Conservation (phyloP, 179 eudicot species). For the Dionaea muscipula region DNA sequence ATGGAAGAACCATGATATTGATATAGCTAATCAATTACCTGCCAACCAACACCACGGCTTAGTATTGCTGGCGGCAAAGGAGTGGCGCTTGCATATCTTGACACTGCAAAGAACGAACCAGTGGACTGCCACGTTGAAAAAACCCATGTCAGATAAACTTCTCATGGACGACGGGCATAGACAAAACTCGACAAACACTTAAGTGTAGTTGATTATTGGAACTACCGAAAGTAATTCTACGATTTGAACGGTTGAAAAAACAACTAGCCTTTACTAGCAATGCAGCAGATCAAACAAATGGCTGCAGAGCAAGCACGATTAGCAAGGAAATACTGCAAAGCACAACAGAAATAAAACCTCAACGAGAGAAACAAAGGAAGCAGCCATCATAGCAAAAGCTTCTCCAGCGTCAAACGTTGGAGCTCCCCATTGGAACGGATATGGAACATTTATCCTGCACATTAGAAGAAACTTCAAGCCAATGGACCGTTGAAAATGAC, state of each 20-base stretch:
- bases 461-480: neutral
- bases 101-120: constrained; percentile 70
- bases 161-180: neutral
- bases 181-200: too few relatives aligned
- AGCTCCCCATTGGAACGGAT: constrained; percentile 97
- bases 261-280: too few relatives aligned
- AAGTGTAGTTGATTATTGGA: too few relatives aligned
- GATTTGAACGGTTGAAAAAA: too few relatives aligned
- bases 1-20: neutral
- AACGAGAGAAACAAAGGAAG: constrained; percentile 80
- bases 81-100: constrained; percentile 88
- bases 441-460: constrained; percentile 82
- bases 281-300: too few relatives aligned
- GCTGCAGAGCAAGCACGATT: too few relatives aligned
- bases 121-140: constrained; percentile 44
- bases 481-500: too few relatives aligned
- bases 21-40: constrained; percentile 30
- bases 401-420: constrained; percentile 93
- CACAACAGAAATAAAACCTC: constrained; percentile 49
- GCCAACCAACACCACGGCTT: constrained; percentile 98
- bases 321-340: too few relatives aligned
- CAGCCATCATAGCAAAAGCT: constrained; percentile 95
- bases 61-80: constrained; percentile 81
- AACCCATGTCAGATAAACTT: neutral
- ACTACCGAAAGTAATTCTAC: too few relatives aligned